Conservation (phyloP, 2,329 filamentous ascomycete species). For the Didymella lethalis region DNA sequence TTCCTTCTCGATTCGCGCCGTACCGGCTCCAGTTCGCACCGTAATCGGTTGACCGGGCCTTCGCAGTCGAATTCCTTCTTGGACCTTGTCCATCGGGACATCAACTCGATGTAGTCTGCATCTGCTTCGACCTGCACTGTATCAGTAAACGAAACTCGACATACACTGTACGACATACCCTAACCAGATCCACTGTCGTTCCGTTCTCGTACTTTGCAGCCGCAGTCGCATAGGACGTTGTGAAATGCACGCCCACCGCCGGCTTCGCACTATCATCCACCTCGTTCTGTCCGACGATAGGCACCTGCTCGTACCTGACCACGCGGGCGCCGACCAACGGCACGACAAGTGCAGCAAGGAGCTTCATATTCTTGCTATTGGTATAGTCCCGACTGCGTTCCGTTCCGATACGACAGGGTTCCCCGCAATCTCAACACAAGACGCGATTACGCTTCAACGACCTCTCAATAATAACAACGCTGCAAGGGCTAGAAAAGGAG, state of each 20-base stretch:
- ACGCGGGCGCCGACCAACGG: slow-evolving; percentile 22
- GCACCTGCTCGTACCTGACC: slow-evolving; percentile 8
- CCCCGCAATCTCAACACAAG: neutral
- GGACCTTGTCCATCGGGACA: slow-evolving; percentile 33
- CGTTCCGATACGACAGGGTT: slow-evolving; percentile 11
- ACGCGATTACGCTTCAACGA: slow-evolving; percentile 1
- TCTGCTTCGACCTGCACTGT: slow-evolving; percentile 26
- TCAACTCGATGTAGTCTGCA: slow-evolving; percentile 33
- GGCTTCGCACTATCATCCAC: slow-evolving; percentile 17
- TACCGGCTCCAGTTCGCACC: slow-evolving; percentile 13
- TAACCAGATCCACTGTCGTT: slow-evolving; percentile 32
- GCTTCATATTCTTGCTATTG: slow-evolving; percentile 11
- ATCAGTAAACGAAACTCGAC: neutral
- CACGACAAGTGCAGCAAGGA: slow-evolving; percentile 20
- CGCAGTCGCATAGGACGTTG: slow-evolving; percentile 37
- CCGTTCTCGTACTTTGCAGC: slow-evolving; percentile 37
- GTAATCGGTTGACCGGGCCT: slow-evolving; percentile 13
- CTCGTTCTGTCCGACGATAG: slow-evolving; percentile 2
- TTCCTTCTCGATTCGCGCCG: slow-evolving; percentile 19
- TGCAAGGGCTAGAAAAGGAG: neutral
- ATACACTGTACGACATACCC: slow-evolving; percentile 18
- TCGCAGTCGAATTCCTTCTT: slow-evolving; percentile 14
- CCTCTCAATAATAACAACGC: neutral
- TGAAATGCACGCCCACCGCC: slow-evolving; percentile 40
- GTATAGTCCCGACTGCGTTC: neutral